phyloP scores from a whole-genome alignment of 1,139 yeast genomes.

The Pichia sp. region DNA sequence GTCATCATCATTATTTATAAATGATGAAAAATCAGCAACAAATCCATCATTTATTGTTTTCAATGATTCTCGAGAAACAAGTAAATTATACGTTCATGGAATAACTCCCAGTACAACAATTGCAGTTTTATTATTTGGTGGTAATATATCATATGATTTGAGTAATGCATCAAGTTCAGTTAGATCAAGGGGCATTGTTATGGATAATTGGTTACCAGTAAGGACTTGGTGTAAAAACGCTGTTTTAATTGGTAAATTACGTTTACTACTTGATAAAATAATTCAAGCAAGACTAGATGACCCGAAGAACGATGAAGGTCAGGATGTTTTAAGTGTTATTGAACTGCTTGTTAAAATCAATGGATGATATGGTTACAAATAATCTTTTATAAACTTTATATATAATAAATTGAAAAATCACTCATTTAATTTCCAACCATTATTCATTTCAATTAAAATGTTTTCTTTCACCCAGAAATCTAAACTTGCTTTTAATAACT shows the following conservation, averaged over 20 bases:
- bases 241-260: slow-evolving; percentile 66
- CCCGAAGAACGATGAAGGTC: slow-evolving; percentile 29
- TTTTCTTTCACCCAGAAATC: slow-evolving; percentile 53
- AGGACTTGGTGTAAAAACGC: slow-evolving; percentile 94
- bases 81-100: slow-evolving; percentile 65
- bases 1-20: slow-evolving; percentile 57
- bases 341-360: slow-evolving; percentile 25
- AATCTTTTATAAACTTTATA: neutral
- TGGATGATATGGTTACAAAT: neutral
- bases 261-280: slow-evolving; percentile 59
- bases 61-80: slow-evolving; percentile 53
- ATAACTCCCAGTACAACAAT: slow-evolving; percentile 72
- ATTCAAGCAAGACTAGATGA: slow-evolving; percentile 52
- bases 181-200: slow-evolving; percentile 56
- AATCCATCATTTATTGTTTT: slow-evolving; percentile 43
- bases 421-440: slow-evolving; percentile 18
- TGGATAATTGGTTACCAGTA: slow-evolving; percentile 78
- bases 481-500: slow-evolving; percentile 36
- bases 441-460: slow-evolving; percentile 31
- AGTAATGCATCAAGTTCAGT: slow-evolving; percentile 32
- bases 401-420: slow-evolving; percentile 3
- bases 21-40: slow-evolving; percentile 17
- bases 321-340: slow-evolving; percentile 31
- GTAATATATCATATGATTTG: slow-evolving; percentile 65
- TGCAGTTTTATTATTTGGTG: slow-evolving; percentile 74